Evolutionary conservation across 139 green algal species (phyloP), one percentile per base, ranked within the genome.

Genomic region (Chlorella vulgaris): DNA sequence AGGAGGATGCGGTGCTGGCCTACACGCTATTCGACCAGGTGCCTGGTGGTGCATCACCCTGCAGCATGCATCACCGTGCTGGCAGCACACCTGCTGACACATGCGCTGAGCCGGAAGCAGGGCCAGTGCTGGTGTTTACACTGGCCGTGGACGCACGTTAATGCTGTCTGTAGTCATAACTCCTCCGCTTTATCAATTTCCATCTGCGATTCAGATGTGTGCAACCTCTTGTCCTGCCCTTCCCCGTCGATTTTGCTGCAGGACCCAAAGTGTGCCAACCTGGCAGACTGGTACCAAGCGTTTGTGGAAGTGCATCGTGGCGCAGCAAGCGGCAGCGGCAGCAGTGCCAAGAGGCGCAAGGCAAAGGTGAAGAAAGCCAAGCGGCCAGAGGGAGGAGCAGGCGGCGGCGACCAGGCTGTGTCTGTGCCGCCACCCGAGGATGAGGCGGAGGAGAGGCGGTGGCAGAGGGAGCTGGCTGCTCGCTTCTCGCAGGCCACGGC

Each of bases 281-380:
- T 91, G 74, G 86, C 83, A 8, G 88, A 91, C 62, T 91, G 88
- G 88, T 91, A 88, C 60, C 33, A 67, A 19, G 55, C 75, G 39
- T 91, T 91, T 63, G 69, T 61, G 1, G 43, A 61, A 24, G 70
- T 63, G 35, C 40, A 80, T 15, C n/a, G 28, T 4, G 26, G 28
- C 26, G 68, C 42, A 42, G 71, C 55, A 65, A 15, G 15, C 21
- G 22, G 21, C 55, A 58, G 55, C 55, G 5, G 55, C 18, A n/a
- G 55, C 55, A 70, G 33, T 40, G 28, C n/a, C 63, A 70, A 70
- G 63, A 18, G 5, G 15, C 55, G 55, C 55, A 65, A 65, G 55
- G 55, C 36, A 53, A 36, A 15, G 8, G 66, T 53, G 36, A 74
- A 74, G 66, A 74, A 55, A 10, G 13, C 28, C 8, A 50, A 51